Conservation (phyloP, 805 yeast genomes). For the Yarrowia sp. region DNA sequence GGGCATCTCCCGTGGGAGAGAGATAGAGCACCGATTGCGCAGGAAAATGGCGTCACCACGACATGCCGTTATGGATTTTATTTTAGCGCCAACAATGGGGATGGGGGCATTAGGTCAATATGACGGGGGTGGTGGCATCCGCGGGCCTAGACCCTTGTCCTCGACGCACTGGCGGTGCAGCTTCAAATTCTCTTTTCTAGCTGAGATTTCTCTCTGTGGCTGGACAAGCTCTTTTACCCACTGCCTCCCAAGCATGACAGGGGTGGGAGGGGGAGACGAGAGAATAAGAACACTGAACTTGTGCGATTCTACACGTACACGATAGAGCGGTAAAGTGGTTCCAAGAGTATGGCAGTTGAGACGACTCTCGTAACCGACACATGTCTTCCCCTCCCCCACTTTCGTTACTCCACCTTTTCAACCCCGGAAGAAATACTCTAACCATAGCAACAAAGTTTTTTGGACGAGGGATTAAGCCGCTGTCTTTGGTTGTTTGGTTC, state of each 20-base stretch:
- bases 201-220: not conserved
- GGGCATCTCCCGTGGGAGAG: not conserved
- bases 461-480: slow-evolving; percentile 25
- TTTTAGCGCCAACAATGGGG: slow-evolving; percentile 1
- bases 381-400: not conserved
- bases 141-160: slow-evolving; percentile 16
- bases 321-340: too few relatives aligned
- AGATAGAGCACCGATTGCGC: too few relatives aligned
- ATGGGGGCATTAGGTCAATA: not conserved
- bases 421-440: slow-evolving; percentile 30
- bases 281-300: too few relatives aligned
- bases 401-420: slow-evolving; percentile 14
- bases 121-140: not conserved
- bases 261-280: not conserved
- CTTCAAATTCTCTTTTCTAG: not conserved
- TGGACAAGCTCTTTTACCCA: slow-evolving; percentile 9
- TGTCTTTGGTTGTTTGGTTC: not conserved
- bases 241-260: not conserved
- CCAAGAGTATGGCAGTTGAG: too few relatives aligned
- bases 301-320: too few relatives aligned
- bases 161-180: slow-evolving; percentile 16
- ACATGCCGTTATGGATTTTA: not conserved
- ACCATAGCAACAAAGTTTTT: slow-evolving; percentile 2
- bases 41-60: too few relatives aligned
- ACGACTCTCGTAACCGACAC: not conserved